These are phyloP conservation scores for Calonectria naviculata DNA, from an alignment of 2,329 filamentous ascomycete genomes.

Conservation along the genomic window DNA sequence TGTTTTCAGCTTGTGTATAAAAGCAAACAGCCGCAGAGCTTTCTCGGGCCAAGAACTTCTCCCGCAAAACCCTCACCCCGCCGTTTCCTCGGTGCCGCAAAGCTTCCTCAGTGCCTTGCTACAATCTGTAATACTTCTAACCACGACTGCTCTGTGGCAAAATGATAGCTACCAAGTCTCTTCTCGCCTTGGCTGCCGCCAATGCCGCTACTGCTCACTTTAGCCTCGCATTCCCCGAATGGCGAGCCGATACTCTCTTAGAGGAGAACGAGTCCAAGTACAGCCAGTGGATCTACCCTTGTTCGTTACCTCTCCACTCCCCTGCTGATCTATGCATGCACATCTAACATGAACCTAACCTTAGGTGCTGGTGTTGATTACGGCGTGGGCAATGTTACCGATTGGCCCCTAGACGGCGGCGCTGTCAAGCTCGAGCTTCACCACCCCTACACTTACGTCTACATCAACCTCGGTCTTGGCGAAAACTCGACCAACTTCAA, in stretches of 20 bases:
- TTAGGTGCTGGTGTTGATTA: constrained; percentile 61
- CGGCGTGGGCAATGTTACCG: constrained; percentile 57
- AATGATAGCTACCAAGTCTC: constrained; percentile 45
- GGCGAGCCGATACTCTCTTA: constrained; percentile 60
- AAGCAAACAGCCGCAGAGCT: neutral
- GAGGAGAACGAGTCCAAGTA: constrained; percentile 51
- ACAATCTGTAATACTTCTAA: neutral
- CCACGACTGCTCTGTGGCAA: neutral
- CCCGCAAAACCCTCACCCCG: neutral
- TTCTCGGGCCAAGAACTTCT: neutral
- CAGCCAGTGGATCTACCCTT: constrained; percentile 63
- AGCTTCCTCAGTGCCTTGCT: neutral
- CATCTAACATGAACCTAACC: constrained; percentile 4
- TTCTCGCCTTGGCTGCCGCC: constrained; percentile 48
- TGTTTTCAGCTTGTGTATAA: constrained; percentile 9
- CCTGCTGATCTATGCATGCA: neutral
- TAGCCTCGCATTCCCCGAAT: constrained; percentile 57
- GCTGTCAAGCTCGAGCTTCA: constrained; percentile 60
- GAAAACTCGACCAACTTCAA: constrained; percentile 72
- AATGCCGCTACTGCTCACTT: constrained; percentile 60
- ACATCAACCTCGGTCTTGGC: constrained; percentile 64
- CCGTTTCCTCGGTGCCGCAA: neutral
- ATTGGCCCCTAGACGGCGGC: constrained; percentile 65
- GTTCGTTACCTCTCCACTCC: constrained; percentile 47
- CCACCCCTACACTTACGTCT: constrained; percentile 64